Base-by-base conservation (phyloP, 2,329 filamentous ascomycete genomes). In the Myrmaecium sp. region DNA sequence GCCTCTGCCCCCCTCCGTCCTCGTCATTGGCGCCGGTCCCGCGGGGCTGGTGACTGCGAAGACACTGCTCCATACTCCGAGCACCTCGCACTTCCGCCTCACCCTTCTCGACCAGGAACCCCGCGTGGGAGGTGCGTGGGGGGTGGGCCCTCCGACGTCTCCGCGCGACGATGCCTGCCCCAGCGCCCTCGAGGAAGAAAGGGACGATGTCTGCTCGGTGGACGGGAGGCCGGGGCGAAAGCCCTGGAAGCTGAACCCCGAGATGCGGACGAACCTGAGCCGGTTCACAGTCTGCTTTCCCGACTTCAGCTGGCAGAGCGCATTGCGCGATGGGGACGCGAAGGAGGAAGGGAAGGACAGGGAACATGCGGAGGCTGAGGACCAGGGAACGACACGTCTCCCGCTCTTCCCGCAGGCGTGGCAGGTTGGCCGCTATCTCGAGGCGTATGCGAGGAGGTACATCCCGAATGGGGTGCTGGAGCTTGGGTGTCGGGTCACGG, bases 101-200 rank as follows among this genome's bases (percentile, higher is more conserved):
- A 75, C 68, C 3, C 48, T 91, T 14, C 79, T 76, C 40, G 81
- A 91, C 25, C 55, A 63, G 10, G 64, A 71, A 24, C 42, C 60
- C 17, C 62, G 66, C 20, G 61, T 86, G 10, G 81, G 80, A 7
- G 81, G 81, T 0, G 64, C 89, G n/a, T 91, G 81, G 81, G 74
- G 75, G 3, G 38, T 47, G 8, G n/a, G n/a, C n/a, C n/a, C n/a
- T n/a, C n/a, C 6, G 17, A n/a, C n/a, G n/a, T n/a, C n/a, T n/a
- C n/a, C n/a, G n/a, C n/a, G n/a, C n/a, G 17, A 8, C n/a, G 11
- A 20, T n/a, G 29, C 6, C 18, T 17, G 12, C 16, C 6, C 6
- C 6, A 14, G n/a, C n/a, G n/a, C n/a, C n/a, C n/a, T n/a, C n/a
- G n/a, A n/a, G n/a, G n/a, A n/a, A n/a, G 36, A 42, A 10, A 40